These are phyloP conservation scores for Amoebophrya sp. DNA, from an alignment of 169 alveolate genomes.

Conservation along the genomic window DNA sequence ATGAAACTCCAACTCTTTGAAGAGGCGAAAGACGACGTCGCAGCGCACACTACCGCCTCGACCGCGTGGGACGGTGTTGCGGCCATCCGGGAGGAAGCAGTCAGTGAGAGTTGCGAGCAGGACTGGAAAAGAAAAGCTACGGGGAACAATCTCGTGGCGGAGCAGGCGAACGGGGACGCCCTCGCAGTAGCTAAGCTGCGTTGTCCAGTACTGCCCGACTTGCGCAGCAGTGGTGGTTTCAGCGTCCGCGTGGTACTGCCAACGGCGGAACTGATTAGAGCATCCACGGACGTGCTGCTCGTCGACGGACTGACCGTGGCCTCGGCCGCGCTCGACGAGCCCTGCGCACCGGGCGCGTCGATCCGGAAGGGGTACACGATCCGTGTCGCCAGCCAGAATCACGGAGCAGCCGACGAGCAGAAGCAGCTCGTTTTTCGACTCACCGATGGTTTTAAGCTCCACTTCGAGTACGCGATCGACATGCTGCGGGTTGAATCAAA, in stretches of 20 bases:
- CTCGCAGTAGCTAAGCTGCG: background rate
- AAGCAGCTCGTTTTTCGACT: background rate
- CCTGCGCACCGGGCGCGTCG: background rate
- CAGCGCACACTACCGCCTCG: too few relatives aligned
- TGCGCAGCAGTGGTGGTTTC: background rate
- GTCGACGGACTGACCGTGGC: background rate
- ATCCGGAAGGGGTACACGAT: too few relatives aligned
- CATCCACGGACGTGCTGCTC: background rate
- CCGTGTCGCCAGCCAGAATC: too few relatives aligned
- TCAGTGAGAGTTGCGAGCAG: too few relatives aligned
- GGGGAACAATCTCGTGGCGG: background rate
- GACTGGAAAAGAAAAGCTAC: too few relatives aligned
- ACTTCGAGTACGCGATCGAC: background rate
- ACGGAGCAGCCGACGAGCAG: background rate
- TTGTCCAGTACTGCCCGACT: background rate
- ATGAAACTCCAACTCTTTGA: background rate
- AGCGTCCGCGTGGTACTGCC: background rate
- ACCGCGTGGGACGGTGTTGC: too few relatives aligned
- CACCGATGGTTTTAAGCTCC: background rate
- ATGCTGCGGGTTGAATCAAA: too few relatives aligned
- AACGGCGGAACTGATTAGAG: background rate
- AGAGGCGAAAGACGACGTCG: too few relatives aligned
- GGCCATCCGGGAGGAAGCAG: too few relatives aligned
- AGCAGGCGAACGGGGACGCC: background rate
- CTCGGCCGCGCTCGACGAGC: background rate